A percentile compares a stretch with the other conserved stretches of the same genome.
These are phyloP conservation scores for Hydnomerulius pinastri DNA, from an alignment of 768 basidiomycete species.

Conservation along the genomic window DNA sequence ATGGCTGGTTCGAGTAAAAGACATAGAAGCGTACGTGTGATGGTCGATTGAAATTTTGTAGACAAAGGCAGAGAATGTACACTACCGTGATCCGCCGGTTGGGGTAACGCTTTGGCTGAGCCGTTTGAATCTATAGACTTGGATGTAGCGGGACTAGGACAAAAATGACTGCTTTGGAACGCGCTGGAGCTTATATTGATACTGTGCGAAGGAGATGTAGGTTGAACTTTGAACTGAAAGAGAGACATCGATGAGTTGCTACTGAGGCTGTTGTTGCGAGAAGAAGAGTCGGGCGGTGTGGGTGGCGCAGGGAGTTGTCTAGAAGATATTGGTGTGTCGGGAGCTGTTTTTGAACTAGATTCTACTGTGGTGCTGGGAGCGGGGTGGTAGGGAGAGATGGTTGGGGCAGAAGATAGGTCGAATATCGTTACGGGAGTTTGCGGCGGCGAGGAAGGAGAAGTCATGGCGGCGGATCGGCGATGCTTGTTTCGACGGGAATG, in stretches of 20 bases:
- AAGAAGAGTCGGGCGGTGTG: slow-evolving; percentile 9
- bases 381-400: slow-evolving; percentile 6
- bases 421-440: slow-evolving; percentile 23
- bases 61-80: slow-evolving; percentile 9
- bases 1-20: neutral
- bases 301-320: slow-evolving; percentile 23
- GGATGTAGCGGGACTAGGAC: slow-evolving; percentile 15
- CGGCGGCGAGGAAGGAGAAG: slow-evolving; percentile 25
- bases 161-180: slow-evolving; percentile 17
- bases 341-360: slow-evolving; percentile 3
- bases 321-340: slow-evolving; percentile 14
- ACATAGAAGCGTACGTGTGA: slow-evolving; percentile 25
- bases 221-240: slow-evolving; percentile 18
- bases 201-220: slow-evolving; percentile 23
- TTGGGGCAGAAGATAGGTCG: slow-evolving; percentile 12
- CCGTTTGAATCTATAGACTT: slow-evolving; percentile 8
- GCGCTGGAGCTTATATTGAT: slow-evolving; percentile 10
- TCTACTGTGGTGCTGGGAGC: slow-evolving; percentile 6
- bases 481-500: slow-evolving; percentile 13
- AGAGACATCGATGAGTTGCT: slow-evolving; percentile 17
- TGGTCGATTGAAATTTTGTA: slow-evolving; percentile 13
- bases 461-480: slow-evolving; percentile 32
- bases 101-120: slow-evolving; percentile 11
- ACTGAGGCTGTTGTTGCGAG: slow-evolving; percentile 9
- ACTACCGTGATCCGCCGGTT: slow-evolving; percentile 13